phyloP scores from a whole-genome alignment of 2,329 filamentous ascomycete species.

The Harringtonia aguacate region DNA sequence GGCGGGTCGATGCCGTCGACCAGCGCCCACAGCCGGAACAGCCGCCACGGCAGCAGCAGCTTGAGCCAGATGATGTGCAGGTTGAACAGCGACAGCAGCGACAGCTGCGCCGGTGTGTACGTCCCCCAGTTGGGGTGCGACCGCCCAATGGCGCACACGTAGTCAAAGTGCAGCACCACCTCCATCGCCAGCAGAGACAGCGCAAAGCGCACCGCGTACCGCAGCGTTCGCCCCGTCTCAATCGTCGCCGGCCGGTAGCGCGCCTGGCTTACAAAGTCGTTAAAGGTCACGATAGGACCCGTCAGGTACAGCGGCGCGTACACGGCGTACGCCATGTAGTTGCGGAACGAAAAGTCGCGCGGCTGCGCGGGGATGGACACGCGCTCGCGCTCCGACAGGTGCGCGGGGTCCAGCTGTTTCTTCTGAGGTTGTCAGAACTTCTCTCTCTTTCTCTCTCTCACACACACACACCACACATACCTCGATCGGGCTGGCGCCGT shows the following conservation, averaged over 20 bases:
- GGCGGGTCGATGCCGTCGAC: constrained; percentile 87
- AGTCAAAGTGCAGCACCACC: constrained; percentile 80
- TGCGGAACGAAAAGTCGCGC: constrained; percentile 66
- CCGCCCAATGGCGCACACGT: constrained; percentile 86
- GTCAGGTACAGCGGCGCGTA: constrained; percentile 91
- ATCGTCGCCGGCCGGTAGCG: constrained; percentile 65
- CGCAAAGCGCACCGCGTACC: constrained; percentile 76
- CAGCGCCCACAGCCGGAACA: constrained; percentile 94
- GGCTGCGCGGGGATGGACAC: constrained; percentile 63
- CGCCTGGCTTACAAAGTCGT: constrained; percentile 87
- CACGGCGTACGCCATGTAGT: constrained; percentile 80
- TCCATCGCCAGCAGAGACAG: constrained; percentile 82
- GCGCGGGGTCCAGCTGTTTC: constrained; percentile 84
- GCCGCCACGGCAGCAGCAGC: constrained; percentile 90
- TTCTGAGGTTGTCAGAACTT: constrained; percentile 58
- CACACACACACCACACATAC: no score
- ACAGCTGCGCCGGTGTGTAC: constrained; percentile 81
- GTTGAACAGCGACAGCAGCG: constrained; percentile 89
- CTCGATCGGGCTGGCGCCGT: constrained; percentile 61
- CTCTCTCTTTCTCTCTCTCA: no score
- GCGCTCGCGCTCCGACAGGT: constrained; percentile 81
- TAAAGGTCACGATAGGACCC: constrained; percentile 92
- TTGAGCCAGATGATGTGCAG: constrained; percentile 98
- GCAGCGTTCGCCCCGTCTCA: constrained; percentile 56
- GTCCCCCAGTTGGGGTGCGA: constrained; percentile 66